Evolutionary conservation across 257 asterid species (phyloP), one percentile per base, ranked within the genome.

Genomic region (Solanum lignicaule): DNA sequence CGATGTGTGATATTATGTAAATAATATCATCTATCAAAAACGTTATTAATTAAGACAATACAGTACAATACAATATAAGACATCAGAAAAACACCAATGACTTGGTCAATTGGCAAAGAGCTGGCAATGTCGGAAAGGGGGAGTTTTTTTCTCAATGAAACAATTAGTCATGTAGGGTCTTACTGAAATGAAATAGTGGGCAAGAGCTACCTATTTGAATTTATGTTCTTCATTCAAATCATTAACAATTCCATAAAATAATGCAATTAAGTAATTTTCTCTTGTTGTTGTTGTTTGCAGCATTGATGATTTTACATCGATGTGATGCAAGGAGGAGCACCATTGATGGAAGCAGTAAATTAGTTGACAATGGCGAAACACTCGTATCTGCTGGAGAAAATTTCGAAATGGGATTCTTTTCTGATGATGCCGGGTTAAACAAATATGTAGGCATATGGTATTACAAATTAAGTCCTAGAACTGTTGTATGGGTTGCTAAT

Each of bases 361-460:
- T 90, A 33, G 8, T 8, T 4, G 85, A 87, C 65, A n/a, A 33
- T 7, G 52, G 31, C 5, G 88, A 81, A 76, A 90, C 93, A 15
- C 88, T 93, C 33, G 87, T 92, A 21, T 93, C 95, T 41, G 86
- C 85, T 43, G 93, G 91, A 35, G 75, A 55, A 25, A 88, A 0
- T 65, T 93, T 92, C 36, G 92, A 91, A 33, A 88, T 93, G 36
- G 95, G 95, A 41, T 91, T 92, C 86, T 93, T 90, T 23, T 29
- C 82, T 65, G 79, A 90, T 60, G 86, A 84, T 11, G 88, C 32
- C 1, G 75, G 14, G 15, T 14, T 32, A 5, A 32, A n/a, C 6
- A 89, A 11, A 62, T 93, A 86, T 69, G 89, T 92, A 8, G 96
- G 95, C 16, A 87, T 93, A 85, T 93, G 94, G 95, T 92, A 92